Evolutionary conservation across 371 early-diverging fungal genomes (phyloP).

Genomic region (Mortierella sp.): DNA sequence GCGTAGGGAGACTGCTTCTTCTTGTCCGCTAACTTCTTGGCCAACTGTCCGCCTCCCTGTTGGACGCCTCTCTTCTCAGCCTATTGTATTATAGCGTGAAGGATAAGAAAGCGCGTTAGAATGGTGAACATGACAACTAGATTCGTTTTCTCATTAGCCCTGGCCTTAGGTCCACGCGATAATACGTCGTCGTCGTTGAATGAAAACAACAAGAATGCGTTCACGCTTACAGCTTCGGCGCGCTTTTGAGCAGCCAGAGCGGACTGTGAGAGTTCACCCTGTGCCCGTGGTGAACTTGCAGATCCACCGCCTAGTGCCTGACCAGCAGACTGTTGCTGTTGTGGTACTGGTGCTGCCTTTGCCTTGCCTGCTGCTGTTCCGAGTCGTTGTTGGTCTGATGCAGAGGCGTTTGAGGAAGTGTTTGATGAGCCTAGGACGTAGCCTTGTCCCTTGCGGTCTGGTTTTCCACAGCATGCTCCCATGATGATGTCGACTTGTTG

Average conservation of each 20-base stretch:
- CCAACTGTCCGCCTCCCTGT: slow-evolving; percentile 45
- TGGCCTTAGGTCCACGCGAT: background rate
- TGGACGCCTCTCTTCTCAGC: slow-evolving; percentile 47
- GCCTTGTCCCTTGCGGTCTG: slow-evolving; percentile 41
- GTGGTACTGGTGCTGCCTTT: slow-evolving; percentile 14
- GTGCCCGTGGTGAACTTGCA: slow-evolving; percentile 3
- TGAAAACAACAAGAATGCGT: background rate
- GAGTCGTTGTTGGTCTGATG: slow-evolving; percentile 13
- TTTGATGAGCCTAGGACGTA: slow-evolving; percentile 45
- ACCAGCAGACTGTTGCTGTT: slow-evolving; percentile 9
- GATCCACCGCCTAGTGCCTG: slow-evolving; percentile 23
- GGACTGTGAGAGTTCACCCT: slow-evolving; percentile 41
- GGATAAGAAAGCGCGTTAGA: background rate
- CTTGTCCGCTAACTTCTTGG: slow-evolving; percentile 43
- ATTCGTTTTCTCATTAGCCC: background rate
- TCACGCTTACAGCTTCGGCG: slow-evolving; percentile 40
- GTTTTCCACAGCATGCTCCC: slow-evolving; percentile 57
- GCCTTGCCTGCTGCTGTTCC: slow-evolving; percentile 16
- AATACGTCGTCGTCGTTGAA: background rate
- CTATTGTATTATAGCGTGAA: slow-evolving; percentile 3
- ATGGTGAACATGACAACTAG: background rate
- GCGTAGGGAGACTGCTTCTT: slow-evolving; percentile 36
- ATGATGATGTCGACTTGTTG: slow-evolving; percentile 14
- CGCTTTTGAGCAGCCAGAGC: slow-evolving; percentile 54
- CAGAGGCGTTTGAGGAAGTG: slow-evolving; percentile 32